These are phyloP conservation scores for Rhodotorula graminis DNA, from an alignment of 768 basidiomycete species.

Conservation along the genomic window DNA sequence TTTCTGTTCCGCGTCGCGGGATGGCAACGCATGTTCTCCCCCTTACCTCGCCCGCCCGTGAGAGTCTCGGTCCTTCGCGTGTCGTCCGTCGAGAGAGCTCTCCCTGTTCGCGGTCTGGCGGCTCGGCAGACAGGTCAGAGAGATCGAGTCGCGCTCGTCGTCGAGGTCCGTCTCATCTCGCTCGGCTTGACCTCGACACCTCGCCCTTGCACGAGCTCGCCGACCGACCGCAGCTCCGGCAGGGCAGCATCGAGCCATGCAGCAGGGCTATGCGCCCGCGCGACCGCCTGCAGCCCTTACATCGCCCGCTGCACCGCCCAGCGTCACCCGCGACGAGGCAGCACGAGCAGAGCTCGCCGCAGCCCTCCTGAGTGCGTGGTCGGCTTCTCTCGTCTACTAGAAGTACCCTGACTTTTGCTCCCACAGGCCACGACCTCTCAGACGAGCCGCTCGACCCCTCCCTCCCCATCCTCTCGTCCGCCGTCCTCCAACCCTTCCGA, in stretches of 20 bases:
- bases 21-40: slow-evolving; percentile 4
- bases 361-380: slow-evolving; percentile 10
- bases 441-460: background rate
- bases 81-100: too few relatives aligned
- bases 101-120: too few relatives aligned
- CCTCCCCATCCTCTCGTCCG: slow-evolving; percentile 7
- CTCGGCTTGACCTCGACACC: background rate
- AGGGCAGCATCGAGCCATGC: too few relatives aligned
- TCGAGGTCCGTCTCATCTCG: too few relatives aligned
- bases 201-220: too few relatives aligned
- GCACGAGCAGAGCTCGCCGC: slow-evolving; percentile 11
- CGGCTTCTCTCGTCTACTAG: too few relatives aligned
- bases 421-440: slow-evolving; percentile 2
- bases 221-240: too few relatives aligned
- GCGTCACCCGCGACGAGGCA: background rate
- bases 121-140: too few relatives aligned
- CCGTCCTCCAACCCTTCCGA: slow-evolving; percentile 10
- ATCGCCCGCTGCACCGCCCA: background rate
- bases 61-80: too few relatives aligned
- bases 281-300: too few relatives aligned
- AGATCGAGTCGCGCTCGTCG: too few relatives aligned
- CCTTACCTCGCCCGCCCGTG: background rate
- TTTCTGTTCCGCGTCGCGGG: background rate
- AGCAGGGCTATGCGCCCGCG: too few relatives aligned
- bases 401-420: accelerated